phyloP scores from a whole-genome alignment of 768 basidiomycete genomes.

The Pholiota conissans region DNA sequence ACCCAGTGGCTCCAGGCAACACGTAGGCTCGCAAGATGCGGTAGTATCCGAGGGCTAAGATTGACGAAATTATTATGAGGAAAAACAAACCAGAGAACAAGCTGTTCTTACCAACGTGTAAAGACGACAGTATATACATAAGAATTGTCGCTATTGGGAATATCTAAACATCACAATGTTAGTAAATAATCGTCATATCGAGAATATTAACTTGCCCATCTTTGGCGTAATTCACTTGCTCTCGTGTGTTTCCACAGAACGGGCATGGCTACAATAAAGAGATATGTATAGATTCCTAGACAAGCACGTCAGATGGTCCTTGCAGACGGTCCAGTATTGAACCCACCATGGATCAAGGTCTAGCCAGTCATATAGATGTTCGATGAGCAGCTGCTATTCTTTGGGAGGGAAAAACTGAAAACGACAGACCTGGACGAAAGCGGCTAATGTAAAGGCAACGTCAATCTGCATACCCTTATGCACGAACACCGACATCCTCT shows the following conservation, averaged over 20 bases:
- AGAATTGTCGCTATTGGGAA: no score
- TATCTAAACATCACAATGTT: no score
- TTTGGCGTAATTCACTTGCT: neutral
- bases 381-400: neutral
- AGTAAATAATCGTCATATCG: no score
- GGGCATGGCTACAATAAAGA: conserved; percentile 12
- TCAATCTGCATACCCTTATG: neutral
- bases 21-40: no score
- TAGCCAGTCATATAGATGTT: neutral
- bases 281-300: conserved; percentile 12
- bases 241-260: conserved; percentile 6
- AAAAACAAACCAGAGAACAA: no score
- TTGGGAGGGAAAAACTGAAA: neutral
- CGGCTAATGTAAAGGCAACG: neutral
- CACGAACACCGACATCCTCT: neutral
- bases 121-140: no score
- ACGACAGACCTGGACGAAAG: conserved; percentile 2
- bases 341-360: no score
- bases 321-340: no score
- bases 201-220: no score
- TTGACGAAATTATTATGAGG: neutral
- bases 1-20: no score
- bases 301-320: neutral
- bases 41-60: conserved; percentile 15
- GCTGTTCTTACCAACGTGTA: no score